Evolutionary conservation across 1,284 basidiomycete species (phyloP), one percentile per base, ranked within the genome.

Genomic region (Leccinum glutinopallens): DNA sequence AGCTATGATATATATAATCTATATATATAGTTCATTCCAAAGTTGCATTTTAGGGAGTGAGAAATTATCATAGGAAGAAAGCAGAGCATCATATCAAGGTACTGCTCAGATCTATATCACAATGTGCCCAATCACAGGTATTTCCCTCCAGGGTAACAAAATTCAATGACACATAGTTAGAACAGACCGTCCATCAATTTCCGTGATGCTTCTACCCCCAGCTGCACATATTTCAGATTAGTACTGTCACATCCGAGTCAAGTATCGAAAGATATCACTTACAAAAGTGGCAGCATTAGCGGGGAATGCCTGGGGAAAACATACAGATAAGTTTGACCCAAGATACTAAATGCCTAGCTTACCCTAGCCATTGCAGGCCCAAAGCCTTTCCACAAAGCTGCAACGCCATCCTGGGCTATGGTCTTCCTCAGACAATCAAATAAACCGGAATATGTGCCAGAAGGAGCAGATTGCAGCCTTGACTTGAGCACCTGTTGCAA

Each of bases 241-340:
- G 58, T 57, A 63, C 39, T 57, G 19, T 19, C 32, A 58, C 62
- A 41, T 41, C n/a, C 25, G 25, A 29, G 25, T 37, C 37, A 19
- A 61, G 29, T 32, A 25, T 58, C 4, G 29, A 37, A 32, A 63
- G 63, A 43, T 46, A 66, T 13, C 81, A 85, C 93, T 81, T 73
- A 96, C 91, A 81, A 97, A 97, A 62, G 94, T 96, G n/a, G 94
- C 95, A 59, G 94, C 95, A 76, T 97, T 97, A 33, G 95, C 94
- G 6, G 94, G 94, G 85, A 96, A 94, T 60, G 93, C 92, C 90
- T 92, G 65, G 61, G 59, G 29, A n/a, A 13, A 10, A 46, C 13
- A 22, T 17, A 58, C 67, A 65, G 73, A 58, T 43, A 63, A 61
- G 41, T 19, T 37, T 1, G 33, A 51, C 10, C 58, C 53, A 22